Conservation (phyloP, 805 yeast genomes). For the Saccharomycodes ludwigii region DNA sequence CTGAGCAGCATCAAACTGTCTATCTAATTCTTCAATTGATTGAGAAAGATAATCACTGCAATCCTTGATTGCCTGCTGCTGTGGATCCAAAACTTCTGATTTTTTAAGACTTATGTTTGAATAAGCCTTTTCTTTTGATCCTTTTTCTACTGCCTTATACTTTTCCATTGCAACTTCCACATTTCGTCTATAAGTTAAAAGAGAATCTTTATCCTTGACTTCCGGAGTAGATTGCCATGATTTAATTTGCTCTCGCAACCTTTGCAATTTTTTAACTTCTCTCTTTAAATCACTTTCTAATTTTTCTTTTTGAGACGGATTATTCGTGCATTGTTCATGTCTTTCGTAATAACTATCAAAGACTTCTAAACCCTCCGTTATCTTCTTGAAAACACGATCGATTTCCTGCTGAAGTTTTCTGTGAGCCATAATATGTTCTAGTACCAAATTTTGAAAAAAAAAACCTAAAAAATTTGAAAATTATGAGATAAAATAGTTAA, state of each 20-base stretch:
- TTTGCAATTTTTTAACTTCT: constrained; percentile 88
- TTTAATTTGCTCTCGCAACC: constrained; percentile 89
- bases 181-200: constrained; percentile 62
- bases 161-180: constrained; percentile 85
- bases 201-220: constrained; percentile 77
- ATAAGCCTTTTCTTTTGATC: constrained; percentile 87
- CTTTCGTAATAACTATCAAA: constrained; percentile 84
- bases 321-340: constrained; percentile 59
- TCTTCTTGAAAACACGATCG: constrained; percentile 79
- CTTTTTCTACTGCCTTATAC: constrained; percentile 89
- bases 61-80: constrained; percentile 67
- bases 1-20: constrained; percentile 70
- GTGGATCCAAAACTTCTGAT: constrained; percentile 54
- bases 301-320: constrained; percentile 86
- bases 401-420: constrained; percentile 54
- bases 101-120: constrained; percentile 82
- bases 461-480: too few relatives aligned
- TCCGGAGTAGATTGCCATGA: constrained; percentile 89
- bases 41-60: constrained; percentile 55
- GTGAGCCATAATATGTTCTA: too few relatives aligned
- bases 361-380: constrained; percentile 76
- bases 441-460: too few relatives aligned
- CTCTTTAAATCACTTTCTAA: constrained; percentile 85
- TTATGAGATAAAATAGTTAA: too few relatives aligned
- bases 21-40: constrained; percentile 65